Percentiles rank a stretch among this genome's conserved stretches.
Conservation (phyloP, 805 yeast species). For the Kuraishia piskuri region DNA sequence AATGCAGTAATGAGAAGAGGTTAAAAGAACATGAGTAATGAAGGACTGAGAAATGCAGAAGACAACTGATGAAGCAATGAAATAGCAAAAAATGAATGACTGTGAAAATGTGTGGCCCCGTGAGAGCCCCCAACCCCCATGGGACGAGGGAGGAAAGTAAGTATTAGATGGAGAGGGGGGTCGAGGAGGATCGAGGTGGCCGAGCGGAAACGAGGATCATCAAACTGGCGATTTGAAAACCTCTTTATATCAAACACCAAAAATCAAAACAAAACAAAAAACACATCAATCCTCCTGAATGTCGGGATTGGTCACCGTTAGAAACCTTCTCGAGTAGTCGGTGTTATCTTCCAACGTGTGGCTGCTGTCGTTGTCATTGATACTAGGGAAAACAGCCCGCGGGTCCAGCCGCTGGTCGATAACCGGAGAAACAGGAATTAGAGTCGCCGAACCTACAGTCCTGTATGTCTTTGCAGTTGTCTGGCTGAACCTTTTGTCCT, state of each 20-base stretch:
- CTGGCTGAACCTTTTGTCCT: neutral
- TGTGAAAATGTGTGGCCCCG: neutral
- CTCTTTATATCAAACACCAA: no score
- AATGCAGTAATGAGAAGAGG: neutral
- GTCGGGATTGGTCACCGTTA: slow-evolving; percentile 41
- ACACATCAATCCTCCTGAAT: neutral
- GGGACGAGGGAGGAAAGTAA: neutral
- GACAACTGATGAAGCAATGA: neutral
- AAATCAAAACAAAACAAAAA: neutral
- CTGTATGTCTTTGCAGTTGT: neutral
- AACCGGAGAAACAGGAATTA: slow-evolving; percentile 23
- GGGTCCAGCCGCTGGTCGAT: slow-evolving; percentile 58
- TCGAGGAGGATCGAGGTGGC: neutral
- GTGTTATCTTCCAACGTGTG: slow-evolving; percentile 44
- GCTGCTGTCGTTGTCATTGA: slow-evolving; percentile 25
- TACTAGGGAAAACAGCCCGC: slow-evolving; percentile 37
- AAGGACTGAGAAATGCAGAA: neutral
- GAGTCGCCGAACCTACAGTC: slow-evolving; percentile 9
- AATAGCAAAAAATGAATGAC: neutral
- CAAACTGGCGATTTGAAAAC: no score
- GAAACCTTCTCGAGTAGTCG: slow-evolving; percentile 48
- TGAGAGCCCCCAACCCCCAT: neutral
- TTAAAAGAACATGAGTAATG: neutral
- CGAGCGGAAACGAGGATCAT: no score
- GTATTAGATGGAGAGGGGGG: neutral